Evolutionary conservation across 1,284 basidiomycete genomes (phyloP), one percentile per base, ranked within the genome.

Genomic region (Pholiota adiposa): DNA sequence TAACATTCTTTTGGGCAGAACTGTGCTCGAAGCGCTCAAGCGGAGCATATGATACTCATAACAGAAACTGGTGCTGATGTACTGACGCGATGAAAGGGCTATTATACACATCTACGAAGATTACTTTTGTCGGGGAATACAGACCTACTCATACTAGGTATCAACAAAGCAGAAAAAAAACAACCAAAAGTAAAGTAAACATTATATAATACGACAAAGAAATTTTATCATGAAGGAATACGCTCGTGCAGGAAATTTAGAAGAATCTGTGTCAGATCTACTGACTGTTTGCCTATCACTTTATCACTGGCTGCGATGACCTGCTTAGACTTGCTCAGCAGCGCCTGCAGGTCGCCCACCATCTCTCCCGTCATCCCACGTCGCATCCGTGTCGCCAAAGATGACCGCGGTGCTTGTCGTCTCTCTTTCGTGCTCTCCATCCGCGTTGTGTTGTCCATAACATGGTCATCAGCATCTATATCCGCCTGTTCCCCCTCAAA

Each of bases 11-110:
- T 25, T 51, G 6, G 33, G 8, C 59, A 87, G 85, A 84, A 83
- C 65, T 90, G 90, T 53, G 90, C 91, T 1, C 82, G 94, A 14
- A 86, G 87, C 49, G 93, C 93, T 1, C 93, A 95, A 74, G 90
- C 88, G 16, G 94, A 96, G 71, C 93, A 96, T 72, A 95, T 89
- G 83, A 78, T 96, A 7, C 77, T 95, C 33, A 92, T 96, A 60
- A 96, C 92, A 0, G 82, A 93, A 36, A 75, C 73, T 4, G 92
- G 92, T 0, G 86, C 68, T 25, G 77, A 80, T 4, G 73, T 79
- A 8, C 71, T 80, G 23, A 80, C 78, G 27, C 63, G 67, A 56
- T 74, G 56, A 69, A 23, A 12, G 11, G 27, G 21, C 31, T 60
- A 65, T 60, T 60, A 57, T 62, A 65, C 61, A 63, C 51, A 31